Conservation (phyloP, 1,284 basidiomycete genomes). For the Cystobasidium slooffiae region DNA sequence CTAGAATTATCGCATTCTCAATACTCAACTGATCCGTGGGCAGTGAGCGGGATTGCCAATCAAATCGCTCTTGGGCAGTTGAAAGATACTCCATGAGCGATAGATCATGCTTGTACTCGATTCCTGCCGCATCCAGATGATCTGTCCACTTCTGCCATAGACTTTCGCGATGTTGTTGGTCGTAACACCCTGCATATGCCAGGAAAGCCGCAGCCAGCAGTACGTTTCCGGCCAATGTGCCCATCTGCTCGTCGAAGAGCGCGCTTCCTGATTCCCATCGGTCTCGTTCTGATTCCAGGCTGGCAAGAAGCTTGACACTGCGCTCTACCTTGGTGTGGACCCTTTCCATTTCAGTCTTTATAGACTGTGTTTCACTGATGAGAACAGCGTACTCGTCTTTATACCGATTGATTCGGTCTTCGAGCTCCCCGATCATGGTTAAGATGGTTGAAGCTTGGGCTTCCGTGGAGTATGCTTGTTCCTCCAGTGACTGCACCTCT, state of each 20-base stretch:
- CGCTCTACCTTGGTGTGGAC: conserved; percentile 97
- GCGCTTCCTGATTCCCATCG: conserved; percentile 95
- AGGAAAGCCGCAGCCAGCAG: conserved; percentile 94
- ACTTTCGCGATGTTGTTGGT: conserved; percentile 94
- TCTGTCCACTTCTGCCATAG: conserved; percentile 96
- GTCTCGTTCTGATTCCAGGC: conserved; percentile 89
- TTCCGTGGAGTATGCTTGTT: conserved; percentile 89
- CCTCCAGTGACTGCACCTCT: conserved; percentile 91
- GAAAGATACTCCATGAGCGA: conserved; percentile 95
- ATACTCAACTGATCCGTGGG: conserved; percentile 94
- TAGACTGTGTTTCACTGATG: conserved; percentile 95
- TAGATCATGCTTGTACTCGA: conserved; percentile 91
- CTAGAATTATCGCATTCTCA: conserved; percentile 99
- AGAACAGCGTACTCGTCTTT: conserved; percentile 97
- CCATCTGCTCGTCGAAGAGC: conserved; percentile 98
- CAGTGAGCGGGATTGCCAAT: conserved; percentile 92
- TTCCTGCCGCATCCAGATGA: conserved; percentile 83
- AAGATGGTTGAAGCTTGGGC: conserved; percentile 87
- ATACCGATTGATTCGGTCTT: conserved; percentile 88
- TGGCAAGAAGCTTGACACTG: conserved; percentile 92
- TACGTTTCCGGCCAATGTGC: conserved; percentile 97
- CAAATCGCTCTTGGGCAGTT: conserved; percentile 92
- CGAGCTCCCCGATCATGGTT: conserved; percentile 89
- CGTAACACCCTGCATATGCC: conserved; percentile 97
- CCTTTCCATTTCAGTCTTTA: conserved; percentile 97